A percentile compares a stretch with the other conserved stretches of the same genome.
Conservation (phyloP, 176 grass and related monocot genomes). For the Tuctoria greenei region DNA sequence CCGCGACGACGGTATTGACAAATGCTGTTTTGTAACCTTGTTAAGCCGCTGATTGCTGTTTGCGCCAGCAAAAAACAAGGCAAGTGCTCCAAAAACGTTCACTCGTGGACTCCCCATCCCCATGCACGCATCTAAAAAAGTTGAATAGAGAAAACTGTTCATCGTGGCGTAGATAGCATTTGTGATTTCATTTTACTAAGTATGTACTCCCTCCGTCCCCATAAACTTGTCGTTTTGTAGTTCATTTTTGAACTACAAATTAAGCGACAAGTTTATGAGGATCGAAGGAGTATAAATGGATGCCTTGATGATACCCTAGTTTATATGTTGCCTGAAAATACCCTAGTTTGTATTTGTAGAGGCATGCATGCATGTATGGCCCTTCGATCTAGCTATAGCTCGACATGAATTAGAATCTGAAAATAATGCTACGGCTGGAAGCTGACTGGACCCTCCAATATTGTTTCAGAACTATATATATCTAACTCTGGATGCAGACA, state of each 20-base stretch:
- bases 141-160: not conserved
- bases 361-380: not conserved
- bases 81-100: conserved; percentile 22
- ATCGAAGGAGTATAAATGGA: not conserved
- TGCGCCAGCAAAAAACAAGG: not conserved
- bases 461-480: not conserved
- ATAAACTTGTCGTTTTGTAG: no score
- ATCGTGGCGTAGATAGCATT: conserved; percentile 12
- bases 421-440: conserved; percentile 14
- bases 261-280: no score
- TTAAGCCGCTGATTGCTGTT: not conserved
- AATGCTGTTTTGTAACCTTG: conserved; percentile 19
- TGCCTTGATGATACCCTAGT: not conserved
- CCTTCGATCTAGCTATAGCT: conserved; percentile 27
- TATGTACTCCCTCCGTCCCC: no score
- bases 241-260: no score
- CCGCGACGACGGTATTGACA: conserved; percentile 1
- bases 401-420: not conserved
- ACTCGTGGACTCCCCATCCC: conserved; percentile 24
- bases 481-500: conserved; percentile 10
- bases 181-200: conserved; percentile 4
- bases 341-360: no score
- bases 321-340: no score
- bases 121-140: not conserved
- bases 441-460: not conserved